Evolutionary conservation across 495 filamentous ascomycete genomes (phyloP).

Genomic region (Friedmanniomyces simplex): DNA sequence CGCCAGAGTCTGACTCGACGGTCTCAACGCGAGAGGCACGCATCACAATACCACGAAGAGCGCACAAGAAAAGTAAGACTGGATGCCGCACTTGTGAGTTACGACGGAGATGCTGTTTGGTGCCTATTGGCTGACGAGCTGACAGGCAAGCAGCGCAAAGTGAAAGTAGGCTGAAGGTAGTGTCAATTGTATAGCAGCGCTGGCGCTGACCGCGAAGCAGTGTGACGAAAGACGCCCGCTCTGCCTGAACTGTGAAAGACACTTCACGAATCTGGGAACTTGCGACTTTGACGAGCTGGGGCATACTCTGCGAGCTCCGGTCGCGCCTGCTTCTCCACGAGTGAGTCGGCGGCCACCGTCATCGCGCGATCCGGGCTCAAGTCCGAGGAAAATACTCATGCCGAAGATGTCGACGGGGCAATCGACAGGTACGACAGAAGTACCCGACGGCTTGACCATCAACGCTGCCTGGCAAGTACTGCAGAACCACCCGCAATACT

Average conservation of each 20-base stretch:
- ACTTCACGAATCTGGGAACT: not conserved
- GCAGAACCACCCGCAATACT: not conserved
- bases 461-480: not conserved
- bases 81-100: not conserved
- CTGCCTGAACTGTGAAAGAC: not conserved
- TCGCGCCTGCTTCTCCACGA: not conserved
- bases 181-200: not conserved
- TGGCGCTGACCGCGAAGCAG: not conserved
- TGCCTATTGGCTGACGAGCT: not conserved
- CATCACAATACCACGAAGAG: not conserved
- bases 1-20: not conserved
- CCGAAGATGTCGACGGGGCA: not conserved
- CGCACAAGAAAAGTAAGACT: not conserved
- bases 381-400: not conserved
- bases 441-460: not conserved
- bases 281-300: not conserved
- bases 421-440: not conserved
- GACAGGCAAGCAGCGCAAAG: not conserved
- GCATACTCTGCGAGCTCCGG: not conserved
- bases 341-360: not conserved
- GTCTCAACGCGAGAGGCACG: not conserved
- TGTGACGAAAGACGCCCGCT: not conserved
- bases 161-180: not conserved
- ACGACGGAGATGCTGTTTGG: not conserved
- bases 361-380: not conserved